Conservation (phyloP, 2,329 filamentous ascomycete species). For the Fusarium irregulare region DNA sequence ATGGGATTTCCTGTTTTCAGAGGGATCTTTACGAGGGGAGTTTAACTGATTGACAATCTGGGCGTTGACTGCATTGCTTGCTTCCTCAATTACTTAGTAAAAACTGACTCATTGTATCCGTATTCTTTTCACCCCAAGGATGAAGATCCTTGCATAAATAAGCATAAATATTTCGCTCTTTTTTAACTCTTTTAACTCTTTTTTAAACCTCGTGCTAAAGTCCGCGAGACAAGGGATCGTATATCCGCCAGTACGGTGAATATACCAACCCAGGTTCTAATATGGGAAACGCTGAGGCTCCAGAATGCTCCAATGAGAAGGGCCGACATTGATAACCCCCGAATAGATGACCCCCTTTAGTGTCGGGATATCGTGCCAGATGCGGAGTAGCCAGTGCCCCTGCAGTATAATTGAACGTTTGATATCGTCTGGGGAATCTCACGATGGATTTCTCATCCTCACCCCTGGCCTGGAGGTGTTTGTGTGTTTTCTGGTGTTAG, state of each 20-base stretch:
- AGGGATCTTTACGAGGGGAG: conserved; percentile 26
- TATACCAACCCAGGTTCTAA: conserved; percentile 10
- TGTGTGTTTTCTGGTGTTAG: not conserved
- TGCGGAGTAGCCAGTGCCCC: conserved; percentile 12
- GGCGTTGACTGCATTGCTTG: conserved; percentile 26
- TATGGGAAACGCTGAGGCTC: conserved; percentile 8
- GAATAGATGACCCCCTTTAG: not conserved
- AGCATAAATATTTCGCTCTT: conserved; percentile 22
- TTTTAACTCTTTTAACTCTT: not conserved
- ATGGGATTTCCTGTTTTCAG: not conserved
- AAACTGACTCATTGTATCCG: conserved; percentile 15
- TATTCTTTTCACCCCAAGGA: conserved; percentile 14
- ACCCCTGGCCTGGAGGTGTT: not conserved
- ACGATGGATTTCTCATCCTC: not conserved
- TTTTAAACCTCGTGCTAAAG: not conserved
- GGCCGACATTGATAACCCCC: conserved; percentile 3
- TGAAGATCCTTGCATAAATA: conserved; percentile 26
- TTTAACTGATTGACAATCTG: conserved; percentile 14
- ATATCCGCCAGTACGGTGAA: conserved; percentile 10
- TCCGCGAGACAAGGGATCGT: conserved; percentile 1
- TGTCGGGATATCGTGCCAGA: conserved; percentile 14
- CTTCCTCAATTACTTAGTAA: conserved; percentile 7
- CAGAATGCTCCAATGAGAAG: conserved; percentile 19
- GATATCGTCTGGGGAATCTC: conserved; percentile 24
- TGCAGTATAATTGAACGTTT: conserved; percentile 27